These are phyloP conservation scores for Rhodotorula sphaerocarpa DNA, from an alignment of 768 basidiomycete genomes.

Conservation along the genomic window DNA sequence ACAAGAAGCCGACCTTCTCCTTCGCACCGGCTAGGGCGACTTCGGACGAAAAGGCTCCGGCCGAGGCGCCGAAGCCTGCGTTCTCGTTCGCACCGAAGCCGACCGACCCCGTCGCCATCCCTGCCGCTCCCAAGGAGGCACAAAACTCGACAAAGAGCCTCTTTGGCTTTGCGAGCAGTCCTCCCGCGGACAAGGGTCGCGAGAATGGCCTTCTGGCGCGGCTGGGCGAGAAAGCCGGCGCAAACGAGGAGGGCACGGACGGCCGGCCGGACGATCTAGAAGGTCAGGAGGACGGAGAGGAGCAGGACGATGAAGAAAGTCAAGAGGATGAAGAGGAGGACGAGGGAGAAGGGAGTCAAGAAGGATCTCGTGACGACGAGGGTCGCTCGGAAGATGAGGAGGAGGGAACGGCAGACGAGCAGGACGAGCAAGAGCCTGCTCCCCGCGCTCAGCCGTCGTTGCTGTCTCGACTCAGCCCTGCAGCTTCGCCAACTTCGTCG, in stretches of 20 bases:
- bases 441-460: conserved; percentile 6
- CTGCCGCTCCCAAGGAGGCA: not conserved
- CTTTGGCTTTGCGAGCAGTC: conserved; percentile 28
- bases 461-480: conserved; percentile 24
- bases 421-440: not conserved
- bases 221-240: not conserved
- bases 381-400: too few relatives aligned
- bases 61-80: not conserved
- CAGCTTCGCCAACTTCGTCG: not conserved
- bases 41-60: too few relatives aligned
- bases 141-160: conserved; percentile 21
- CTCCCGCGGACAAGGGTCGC: conserved; percentile 8
- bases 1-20: not conserved
- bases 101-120: not conserved
- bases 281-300: not conserved
- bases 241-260: not conserved
- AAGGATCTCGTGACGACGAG: too few relatives aligned
- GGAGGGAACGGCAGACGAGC: too few relatives aligned
- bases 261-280: not conserved
- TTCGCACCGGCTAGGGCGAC: too few relatives aligned
- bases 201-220: conserved; percentile 3
- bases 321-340: conserved; percentile 5
- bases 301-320: not conserved
- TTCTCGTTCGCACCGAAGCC: not conserved
- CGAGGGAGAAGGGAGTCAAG: not conserved